These are phyloP conservation scores for Termitomyces heimii DNA, from an alignment of 768 basidiomycete genomes.

Conservation along the genomic window DNA sequence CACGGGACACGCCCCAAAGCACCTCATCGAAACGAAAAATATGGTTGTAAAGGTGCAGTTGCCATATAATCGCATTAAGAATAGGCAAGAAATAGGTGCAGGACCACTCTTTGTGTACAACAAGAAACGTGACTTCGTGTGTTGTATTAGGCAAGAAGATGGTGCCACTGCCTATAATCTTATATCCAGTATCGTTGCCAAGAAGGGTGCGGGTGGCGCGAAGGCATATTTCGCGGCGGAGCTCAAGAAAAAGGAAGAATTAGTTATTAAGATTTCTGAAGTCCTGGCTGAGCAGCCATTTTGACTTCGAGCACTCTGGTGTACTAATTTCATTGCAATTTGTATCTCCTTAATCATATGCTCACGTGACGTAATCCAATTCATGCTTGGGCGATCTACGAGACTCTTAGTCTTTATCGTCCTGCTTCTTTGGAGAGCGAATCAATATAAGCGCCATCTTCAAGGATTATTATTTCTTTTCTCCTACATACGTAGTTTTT, in stretches of 20 bases:
- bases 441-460: too few species aligned
- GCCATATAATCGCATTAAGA: conserved; percentile 18
- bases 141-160: conserved; percentile 28
- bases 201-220: conserved; percentile 19
- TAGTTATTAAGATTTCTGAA: conserved; percentile 46
- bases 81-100: conserved; percentile 1
- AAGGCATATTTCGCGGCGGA: conserved; percentile 56
- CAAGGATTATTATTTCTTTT: too few species aligned
- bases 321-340: not conserved
- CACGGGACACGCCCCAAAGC: conserved; percentile 18
- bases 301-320: conserved; percentile 13
- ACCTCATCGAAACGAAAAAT: conserved; percentile 24
- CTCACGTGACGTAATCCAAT: too few species aligned
- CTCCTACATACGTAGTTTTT: too few species aligned
- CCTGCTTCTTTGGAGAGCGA: too few species aligned
- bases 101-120: conserved; percentile 36
- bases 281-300: conserved; percentile 54
- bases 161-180: conserved; percentile 32
- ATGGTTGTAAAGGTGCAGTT: conserved; percentile 53
- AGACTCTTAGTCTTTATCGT: conserved; percentile 19
- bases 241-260: conserved; percentile 36
- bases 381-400: too few species aligned
- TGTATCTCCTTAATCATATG: too few species aligned
- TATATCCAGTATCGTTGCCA: conserved; percentile 30
- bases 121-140: conserved; percentile 49